phyloP scores from a whole-genome alignment of 805 yeast species.

The Dipodascus albidus region DNA sequence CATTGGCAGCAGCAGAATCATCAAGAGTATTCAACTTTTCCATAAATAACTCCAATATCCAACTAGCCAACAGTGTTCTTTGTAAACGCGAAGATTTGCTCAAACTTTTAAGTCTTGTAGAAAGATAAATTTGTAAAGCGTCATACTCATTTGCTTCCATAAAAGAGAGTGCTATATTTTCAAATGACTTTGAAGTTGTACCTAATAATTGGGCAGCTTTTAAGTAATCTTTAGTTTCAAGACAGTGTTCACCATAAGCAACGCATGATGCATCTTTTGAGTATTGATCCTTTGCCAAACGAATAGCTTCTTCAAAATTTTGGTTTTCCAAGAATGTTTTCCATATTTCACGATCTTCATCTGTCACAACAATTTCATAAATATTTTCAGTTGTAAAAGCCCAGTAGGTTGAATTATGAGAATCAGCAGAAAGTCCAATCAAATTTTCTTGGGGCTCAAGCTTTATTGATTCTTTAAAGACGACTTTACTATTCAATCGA shows the following conservation, averaged over 20 bases:
- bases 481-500: slow-evolving; percentile 39
- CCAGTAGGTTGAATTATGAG: slow-evolving; percentile 57
- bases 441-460: slow-evolving; percentile 25
- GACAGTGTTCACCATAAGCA: slow-evolving; percentile 42
- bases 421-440: slow-evolving; percentile 41
- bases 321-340: slow-evolving; percentile 39
- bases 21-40: slow-evolving; percentile 36
- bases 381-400: slow-evolving; percentile 47
- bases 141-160: slow-evolving; percentile 32
- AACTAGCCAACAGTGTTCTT: slow-evolving; percentile 43
- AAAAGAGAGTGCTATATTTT: slow-evolving; percentile 49
- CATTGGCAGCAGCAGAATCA: slow-evolving; percentile 20
- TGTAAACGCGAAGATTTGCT: slow-evolving; percentile 28
- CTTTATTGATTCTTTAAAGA: slow-evolving; percentile 32
- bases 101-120: slow-evolving; percentile 28
- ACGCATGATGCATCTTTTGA: slow-evolving; percentile 36
- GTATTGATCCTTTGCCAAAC: slow-evolving; percentile 27
- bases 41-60: slow-evolving; percentile 53
- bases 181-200: slow-evolving; percentile 52
- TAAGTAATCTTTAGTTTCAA: slow-evolving; percentile 22
- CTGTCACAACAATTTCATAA: slow-evolving; percentile 57
- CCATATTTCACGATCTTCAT: slow-evolving; percentile 74
- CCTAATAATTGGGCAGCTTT: slow-evolving; percentile 49
- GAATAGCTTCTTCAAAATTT: slow-evolving; percentile 56
- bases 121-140: slow-evolving; percentile 38